phyloP scores from a whole-genome alignment of 441 rosid species.

The Corymbia calophylla region DNA sequence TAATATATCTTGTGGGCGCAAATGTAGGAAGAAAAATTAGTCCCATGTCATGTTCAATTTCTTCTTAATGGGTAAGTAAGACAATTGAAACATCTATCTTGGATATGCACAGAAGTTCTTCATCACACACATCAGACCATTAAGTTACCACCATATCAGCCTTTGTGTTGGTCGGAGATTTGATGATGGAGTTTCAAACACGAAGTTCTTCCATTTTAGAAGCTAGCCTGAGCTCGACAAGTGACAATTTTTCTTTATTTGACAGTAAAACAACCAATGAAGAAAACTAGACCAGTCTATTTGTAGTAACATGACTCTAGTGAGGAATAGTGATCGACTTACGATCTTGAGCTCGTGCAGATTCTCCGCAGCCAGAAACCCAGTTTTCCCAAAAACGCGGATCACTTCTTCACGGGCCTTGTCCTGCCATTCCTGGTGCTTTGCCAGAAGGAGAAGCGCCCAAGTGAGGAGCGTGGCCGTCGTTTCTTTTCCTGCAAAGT shows the following conservation, averaged over 20 bases:
- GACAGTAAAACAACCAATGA: background rate
- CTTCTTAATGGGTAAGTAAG: background rate
- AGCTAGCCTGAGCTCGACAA: background rate
- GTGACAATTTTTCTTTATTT: background rate
- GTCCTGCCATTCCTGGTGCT: slow-evolving; percentile 76
- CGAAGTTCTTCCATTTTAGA: background rate
- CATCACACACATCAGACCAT: background rate
- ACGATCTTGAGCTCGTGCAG: slow-evolving; percentile 60
- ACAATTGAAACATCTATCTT: background rate
- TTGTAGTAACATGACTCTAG: background rate
- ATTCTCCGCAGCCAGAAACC: slow-evolving; percentile 27
- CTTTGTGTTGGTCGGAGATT: background rate
- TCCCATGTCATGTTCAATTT: background rate
- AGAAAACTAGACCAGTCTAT: background rate
- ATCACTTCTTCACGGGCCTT: slow-evolving; percentile 66
- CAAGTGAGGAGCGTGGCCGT: slow-evolving; percentile 59
- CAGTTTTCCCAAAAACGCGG: slow-evolving; percentile 22
- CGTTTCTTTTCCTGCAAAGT: slow-evolving; percentile 81
- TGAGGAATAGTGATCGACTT: slow-evolving; percentile 8
- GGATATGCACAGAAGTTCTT: background rate
- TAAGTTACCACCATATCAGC: background rate
- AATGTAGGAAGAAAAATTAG: background rate
- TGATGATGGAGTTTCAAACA: background rate
- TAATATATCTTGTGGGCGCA: background rate
- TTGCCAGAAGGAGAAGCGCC: slow-evolving; percentile 55